Evolutionary conservation across 106 monocot genomes (phyloP), one percentile per base, ranked within the genome.

Genomic region (Allium cepa): DNA sequence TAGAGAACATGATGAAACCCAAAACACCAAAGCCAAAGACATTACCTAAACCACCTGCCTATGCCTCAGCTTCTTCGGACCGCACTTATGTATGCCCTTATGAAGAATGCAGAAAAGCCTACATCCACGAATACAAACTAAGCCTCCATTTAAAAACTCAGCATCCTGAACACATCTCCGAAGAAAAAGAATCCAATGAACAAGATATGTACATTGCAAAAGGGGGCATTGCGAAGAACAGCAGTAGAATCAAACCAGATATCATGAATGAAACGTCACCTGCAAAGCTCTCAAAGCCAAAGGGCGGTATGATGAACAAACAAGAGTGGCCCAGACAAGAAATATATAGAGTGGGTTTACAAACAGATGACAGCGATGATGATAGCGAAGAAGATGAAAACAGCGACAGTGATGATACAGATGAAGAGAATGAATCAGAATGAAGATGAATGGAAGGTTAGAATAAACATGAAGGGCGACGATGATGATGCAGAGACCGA

Each of bases 401-500:
- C 3, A 72, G 78, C 58, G 84, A 80, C 3, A 72, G 78, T 52
- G 84, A 85, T 49, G 84, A 84, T 69, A 89, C 82, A 0, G 88
- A 84, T 69, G 88, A 79, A 50, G 81, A 88, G 49, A 67, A 63
- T 14, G 22, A 75, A 82, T 74, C 50, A 18, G 1, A 70, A 73
- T 9, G 71, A 65, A 6, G 70, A 73, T 9, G 71, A 65, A 6
- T 84, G 84, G 84, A 65, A 69, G 59, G 73, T 74, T 68, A 7
- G 17, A 36, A 36, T 36, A 36, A 55, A 55, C 15, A 66, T 53
- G 46, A 62, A 70, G 7, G 53, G 47, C 18, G 72, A 82, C 47
- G 79, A 69, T 4, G 88, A 89, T 67, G 88, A 84, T 15, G 88
- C 84, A 59, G 88, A 88, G 71, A 88, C 88, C 0, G 88, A 88